Evolutionary conservation across 2,329 filamentous ascomycete species (phyloP).

Genomic region (Neurospora sp.): DNA sequence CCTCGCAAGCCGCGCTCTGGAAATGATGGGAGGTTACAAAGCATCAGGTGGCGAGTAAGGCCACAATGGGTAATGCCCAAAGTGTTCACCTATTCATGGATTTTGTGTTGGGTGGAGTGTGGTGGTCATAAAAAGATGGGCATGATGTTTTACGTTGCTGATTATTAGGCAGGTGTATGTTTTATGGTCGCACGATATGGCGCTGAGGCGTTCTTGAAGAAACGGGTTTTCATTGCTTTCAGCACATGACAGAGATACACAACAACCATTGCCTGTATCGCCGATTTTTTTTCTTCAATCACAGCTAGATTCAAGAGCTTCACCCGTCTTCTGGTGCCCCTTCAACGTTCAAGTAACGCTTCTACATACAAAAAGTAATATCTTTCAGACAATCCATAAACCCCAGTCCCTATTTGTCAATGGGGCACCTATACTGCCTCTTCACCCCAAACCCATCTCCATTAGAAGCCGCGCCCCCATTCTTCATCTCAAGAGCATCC

Average conservation of each 20-base stretch:
- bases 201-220: background rate
- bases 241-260: background rate
- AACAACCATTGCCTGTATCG: background rate
- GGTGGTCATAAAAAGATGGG: background rate
- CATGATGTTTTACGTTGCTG: background rate
- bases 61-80: background rate
- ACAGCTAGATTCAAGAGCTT: background rate
- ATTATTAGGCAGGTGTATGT: background rate
- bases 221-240: background rate
- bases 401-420: slow-evolving; percentile 35
- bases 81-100: background rate
- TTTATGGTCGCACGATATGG: background rate
- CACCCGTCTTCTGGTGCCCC: background rate
- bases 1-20: background rate
- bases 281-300: background rate
- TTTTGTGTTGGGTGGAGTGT: background rate
- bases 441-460: slow-evolving; percentile 32
- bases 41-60: background rate
- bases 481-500: slow-evolving; percentile 50
- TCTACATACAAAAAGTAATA: slow-evolving; percentile 6
- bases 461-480: slow-evolving; percentile 31
- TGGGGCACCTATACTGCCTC: slow-evolving; percentile 44
- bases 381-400: background rate
- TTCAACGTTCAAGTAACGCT: background rate
- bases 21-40: background rate